These are phyloP conservation scores for Colletotrichum eleusines DNA, from an alignment of 2,329 filamentous ascomycete genomes.

Conservation along the genomic window DNA sequence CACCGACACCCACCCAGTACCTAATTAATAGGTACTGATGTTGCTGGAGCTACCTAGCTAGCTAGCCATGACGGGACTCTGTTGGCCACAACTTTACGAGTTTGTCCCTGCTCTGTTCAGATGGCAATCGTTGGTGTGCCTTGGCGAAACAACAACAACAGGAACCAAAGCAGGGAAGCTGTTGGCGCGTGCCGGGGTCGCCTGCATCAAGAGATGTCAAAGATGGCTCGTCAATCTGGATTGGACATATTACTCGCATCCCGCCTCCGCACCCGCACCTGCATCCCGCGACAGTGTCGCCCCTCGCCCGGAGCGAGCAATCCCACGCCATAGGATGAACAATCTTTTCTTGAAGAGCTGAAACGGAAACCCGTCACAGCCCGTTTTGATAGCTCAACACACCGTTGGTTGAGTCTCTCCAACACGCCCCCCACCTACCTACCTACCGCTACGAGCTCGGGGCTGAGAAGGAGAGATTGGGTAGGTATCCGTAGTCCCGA, in stretches of 20 bases:
- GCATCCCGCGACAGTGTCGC: conserved; percentile 22
- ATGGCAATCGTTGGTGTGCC: background rate
- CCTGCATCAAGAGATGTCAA: conserved; percentile 34
- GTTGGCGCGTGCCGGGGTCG: conserved; percentile 29
- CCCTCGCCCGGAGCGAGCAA: background rate
- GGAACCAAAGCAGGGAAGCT: conserved; percentile 13
- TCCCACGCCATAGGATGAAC: background rate
- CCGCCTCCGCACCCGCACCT: conserved; percentile 29
- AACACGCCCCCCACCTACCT: background rate
- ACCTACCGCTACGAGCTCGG: background rate
- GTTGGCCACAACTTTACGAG: background rate
- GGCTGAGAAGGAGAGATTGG: conserved; percentile 6
- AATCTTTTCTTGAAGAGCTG: background rate
- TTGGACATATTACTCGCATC: conserved; percentile 23
- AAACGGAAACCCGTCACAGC: background rate
- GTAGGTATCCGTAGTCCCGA: background rate
- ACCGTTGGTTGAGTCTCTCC: conserved; percentile 4
- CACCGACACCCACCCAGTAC: conserved; percentile 2
- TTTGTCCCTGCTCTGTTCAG: conserved; percentile 10
- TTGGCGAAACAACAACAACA: conserved; percentile 14
- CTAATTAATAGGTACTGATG: background rate
- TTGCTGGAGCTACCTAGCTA: too few relatives aligned
- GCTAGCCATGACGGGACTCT: conserved; percentile 24
- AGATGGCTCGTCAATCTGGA: conserved; percentile 37
- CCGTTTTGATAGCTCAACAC: background rate